Evolutionary conservation across 768 basidiomycete genomes (phyloP).

Genomic region (Thelephora ganbajun): DNA sequence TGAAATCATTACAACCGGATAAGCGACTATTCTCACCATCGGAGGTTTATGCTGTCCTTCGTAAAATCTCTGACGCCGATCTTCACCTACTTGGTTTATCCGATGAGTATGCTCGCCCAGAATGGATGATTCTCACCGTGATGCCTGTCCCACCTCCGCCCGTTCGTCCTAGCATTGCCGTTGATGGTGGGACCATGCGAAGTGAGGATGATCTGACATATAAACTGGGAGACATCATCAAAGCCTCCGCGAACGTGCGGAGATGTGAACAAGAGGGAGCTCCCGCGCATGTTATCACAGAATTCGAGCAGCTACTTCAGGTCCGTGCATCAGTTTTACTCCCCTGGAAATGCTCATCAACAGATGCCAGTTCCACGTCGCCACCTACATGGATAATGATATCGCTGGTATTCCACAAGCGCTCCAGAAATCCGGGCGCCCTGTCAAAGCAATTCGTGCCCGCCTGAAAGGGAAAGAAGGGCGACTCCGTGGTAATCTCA

Average conservation of each 20-base stretch:
- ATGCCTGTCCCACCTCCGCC: conserved; percentile 96
- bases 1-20: conserved; percentile 70
- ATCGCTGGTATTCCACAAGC: conserved; percentile 97
- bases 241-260: conserved; percentile 84
- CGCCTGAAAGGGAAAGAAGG: conserved; percentile 98
- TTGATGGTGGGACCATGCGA: conserved; percentile 92
- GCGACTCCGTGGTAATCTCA: conserved; percentile 91
- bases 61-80: conserved; percentile 88
- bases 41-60: conserved; percentile 88
- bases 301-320: conserved; percentile 94
- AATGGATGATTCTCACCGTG: conserved; percentile 99
- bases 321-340: conserved; percentile 27
- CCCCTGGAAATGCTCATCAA: conserved; percentile 1
- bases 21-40: conserved; percentile 72
- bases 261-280: conserved; percentile 94
- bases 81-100: conserved; percentile 83
- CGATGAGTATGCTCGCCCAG: conserved; percentile 90
- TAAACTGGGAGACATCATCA: conserved; percentile 94
- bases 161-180: conserved; percentile 93
- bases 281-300: conserved; percentile 87
- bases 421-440: conserved; percentile 91
- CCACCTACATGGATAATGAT: conserved; percentile 99
- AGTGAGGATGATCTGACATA: conserved; percentile 98
- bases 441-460: conserved; percentile 96
- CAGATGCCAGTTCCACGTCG: conserved; percentile 76